Percentiles rank a stretch among this genome's conserved stretches.
These are phyloP conservation scores for Coniochaeta sp. DNA, from an alignment of 2,329 filamentous ascomycete species.

Conservation along the genomic window DNA sequence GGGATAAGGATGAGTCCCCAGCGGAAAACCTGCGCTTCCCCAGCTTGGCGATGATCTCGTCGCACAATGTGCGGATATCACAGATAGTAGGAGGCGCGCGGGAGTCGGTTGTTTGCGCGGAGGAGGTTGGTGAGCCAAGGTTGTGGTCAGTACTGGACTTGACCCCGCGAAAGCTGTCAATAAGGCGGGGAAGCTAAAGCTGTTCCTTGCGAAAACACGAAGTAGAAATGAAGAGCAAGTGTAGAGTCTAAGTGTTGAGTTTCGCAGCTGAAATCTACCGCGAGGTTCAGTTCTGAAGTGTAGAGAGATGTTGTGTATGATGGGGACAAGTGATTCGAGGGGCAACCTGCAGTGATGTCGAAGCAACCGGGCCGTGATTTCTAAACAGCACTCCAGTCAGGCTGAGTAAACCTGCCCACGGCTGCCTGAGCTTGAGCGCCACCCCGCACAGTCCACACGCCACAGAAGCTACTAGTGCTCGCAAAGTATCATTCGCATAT, in stretches of 20 bases:
- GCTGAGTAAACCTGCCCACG: neutral
- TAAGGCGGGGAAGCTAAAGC: slow-evolving; percentile 1
- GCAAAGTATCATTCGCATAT: neutral
- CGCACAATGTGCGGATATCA: neutral
- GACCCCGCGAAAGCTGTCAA: slow-evolving; percentile 3
- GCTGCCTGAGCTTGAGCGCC: neutral
- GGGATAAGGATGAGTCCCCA: slow-evolving; percentile 49
- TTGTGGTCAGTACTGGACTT: slow-evolving; percentile 3
- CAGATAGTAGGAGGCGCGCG: neutral
- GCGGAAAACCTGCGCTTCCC: slow-evolving; percentile 62
- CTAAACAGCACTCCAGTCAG: slow-evolving; percentile 2
- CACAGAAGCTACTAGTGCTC: neutral
- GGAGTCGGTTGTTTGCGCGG: neutral
- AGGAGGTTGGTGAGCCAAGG: neutral
- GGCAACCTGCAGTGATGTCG: slow-evolving; percentile 3
- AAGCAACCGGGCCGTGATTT: slow-evolving; percentile 5
- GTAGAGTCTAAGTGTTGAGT: neutral
- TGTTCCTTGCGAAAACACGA: neutral
- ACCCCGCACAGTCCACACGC: neutral
- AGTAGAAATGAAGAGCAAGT: slow-evolving; percentile 1
- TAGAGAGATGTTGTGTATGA: neutral
- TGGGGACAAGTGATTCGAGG: neutral
- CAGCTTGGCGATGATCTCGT: slow-evolving; percentile 37
- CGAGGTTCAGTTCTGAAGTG: neutral
- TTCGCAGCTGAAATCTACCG: neutral